Percentiles rank a stretch among this genome's conserved stretches.
These are phyloP conservation scores for Ophiostoma quercus DNA, from an alignment of 2,329 filamentous ascomycete species.

Conservation along the genomic window DNA sequence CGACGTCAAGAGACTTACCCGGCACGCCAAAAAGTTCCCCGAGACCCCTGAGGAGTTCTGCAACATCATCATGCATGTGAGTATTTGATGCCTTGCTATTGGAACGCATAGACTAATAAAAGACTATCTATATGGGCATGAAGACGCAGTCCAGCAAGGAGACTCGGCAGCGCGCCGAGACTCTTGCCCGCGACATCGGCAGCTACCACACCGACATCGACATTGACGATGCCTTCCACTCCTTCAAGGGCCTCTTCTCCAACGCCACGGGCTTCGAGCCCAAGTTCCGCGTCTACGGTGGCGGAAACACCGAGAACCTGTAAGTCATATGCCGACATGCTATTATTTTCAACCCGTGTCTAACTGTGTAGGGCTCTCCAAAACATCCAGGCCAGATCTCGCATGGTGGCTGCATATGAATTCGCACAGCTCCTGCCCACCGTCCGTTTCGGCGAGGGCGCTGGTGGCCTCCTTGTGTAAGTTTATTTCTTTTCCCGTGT, in stretches of 20 bases:
- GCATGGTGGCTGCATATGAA: constrained; percentile 59
- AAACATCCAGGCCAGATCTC: constrained; percentile 55
- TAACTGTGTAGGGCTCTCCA: constrained; percentile 46
- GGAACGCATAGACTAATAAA: constrained; percentile 28
- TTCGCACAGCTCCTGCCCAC: constrained; percentile 28
- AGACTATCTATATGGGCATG: constrained; percentile 66
- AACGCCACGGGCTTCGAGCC: constrained; percentile 53
- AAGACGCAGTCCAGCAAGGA: constrained; percentile 60
- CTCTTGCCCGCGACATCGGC: constrained; percentile 58
- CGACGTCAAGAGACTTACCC: constrained; percentile 37
- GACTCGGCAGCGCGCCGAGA: constrained; percentile 60
- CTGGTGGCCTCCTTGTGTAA: constrained; percentile 27
- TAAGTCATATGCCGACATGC: neutral
- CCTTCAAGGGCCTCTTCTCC: constrained; percentile 55
- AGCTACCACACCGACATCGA: constrained; percentile 67
- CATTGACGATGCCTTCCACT: constrained; percentile 62
- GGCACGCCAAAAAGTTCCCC: constrained; percentile 39
- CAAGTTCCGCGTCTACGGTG: constrained; percentile 58
- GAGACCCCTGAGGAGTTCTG: constrained; percentile 54
- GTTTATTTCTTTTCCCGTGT: neutral
- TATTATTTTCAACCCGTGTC: neutral
- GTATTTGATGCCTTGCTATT: neutral
- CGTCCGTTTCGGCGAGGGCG: constrained; percentile 26
- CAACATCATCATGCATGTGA: constrained; percentile 37
- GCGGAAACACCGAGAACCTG: constrained; percentile 55